Evolutionary conservation across 257 asterid genomes (phyloP).

Genomic region (Scutellaria galericulata): DNA sequence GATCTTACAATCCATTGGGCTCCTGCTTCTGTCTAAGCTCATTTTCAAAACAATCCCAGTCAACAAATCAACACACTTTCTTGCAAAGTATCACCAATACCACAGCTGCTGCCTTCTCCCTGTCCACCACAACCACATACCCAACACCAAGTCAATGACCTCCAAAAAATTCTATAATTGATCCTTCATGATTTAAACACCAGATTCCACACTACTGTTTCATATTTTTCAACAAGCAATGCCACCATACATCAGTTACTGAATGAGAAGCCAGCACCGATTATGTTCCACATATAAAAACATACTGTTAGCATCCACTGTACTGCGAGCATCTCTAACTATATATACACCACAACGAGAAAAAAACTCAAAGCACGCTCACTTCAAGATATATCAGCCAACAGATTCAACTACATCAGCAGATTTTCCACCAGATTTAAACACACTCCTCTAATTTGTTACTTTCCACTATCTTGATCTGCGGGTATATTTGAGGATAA

Average conservation of each 20-base stretch:
- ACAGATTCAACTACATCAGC: neutral
- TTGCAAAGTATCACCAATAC: constrained; percentile 62
- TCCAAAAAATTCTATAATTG: constrained; percentile 53
- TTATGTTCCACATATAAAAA: constrained; percentile 25
- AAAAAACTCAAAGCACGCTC: constrained; percentile 25
- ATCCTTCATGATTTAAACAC: constrained; percentile 53
- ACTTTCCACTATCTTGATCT: too few species aligned
- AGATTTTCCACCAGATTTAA: too few species aligned
- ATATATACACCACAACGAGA: constrained; percentile 28
- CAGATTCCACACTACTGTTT: constrained; percentile 51
- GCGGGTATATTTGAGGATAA: too few species aligned
- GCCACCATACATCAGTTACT: constrained; percentile 45
- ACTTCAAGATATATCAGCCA: constrained; percentile 21
- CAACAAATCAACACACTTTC: constrained; percentile 54
- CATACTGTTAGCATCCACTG: constrained; percentile 11
- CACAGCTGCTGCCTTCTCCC: constrained; percentile 85
- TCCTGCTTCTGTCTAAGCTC: constrained; percentile 89
- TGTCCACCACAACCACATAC: constrained; percentile 99
- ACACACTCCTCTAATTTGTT: too few species aligned
- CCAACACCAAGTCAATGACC: constrained; percentile 76
- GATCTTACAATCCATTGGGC: constrained; percentile 94
- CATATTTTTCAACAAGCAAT: constrained; percentile 39
- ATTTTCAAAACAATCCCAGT: constrained; percentile 53
- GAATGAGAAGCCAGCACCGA: constrained; percentile 36
- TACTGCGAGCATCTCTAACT: constrained; percentile 32